Percentiles rank a stretch among this genome's conserved stretches.
Evolutionary conservation across 2,329 filamentous ascomycete species (phyloP).

Genomic region (Colletotrichum shisoi): DNA sequence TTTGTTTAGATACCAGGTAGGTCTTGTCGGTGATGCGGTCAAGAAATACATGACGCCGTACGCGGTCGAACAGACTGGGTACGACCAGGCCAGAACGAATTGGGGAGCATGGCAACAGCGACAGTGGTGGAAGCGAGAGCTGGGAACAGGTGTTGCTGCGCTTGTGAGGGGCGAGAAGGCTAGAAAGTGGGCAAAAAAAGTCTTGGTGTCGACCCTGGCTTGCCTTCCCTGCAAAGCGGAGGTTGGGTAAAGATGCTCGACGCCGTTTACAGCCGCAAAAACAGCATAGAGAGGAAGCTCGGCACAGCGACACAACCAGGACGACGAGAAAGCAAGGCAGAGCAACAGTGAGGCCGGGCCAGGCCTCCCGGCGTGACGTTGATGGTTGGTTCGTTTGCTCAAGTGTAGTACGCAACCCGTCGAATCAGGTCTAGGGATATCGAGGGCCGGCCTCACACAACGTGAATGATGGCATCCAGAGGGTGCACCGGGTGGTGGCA

Average conservation of each 20-base stretch:
- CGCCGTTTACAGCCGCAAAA: conserved; percentile 22
- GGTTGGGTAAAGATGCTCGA: conserved; percentile 35
- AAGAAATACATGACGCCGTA: conserved; percentile 37
- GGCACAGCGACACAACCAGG: background rate
- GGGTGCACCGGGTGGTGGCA: conserved; percentile 32
- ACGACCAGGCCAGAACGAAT: conserved; percentile 33
- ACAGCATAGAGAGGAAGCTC: conserved; percentile 10
- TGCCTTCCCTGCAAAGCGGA: conserved; percentile 31
- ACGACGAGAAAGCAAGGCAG: conserved; percentile 27
- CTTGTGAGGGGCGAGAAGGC: conserved; percentile 15
- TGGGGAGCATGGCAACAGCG: conserved; percentile 25
- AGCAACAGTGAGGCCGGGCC: conserved; percentile 2
- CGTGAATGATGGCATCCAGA: conserved; percentile 18
- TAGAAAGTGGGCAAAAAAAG: conserved; percentile 26
- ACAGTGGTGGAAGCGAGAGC: conserved; percentile 27
- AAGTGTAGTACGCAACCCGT: conserved; percentile 11
- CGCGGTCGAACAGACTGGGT: conserved; percentile 32
- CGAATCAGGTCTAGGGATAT: conserved; percentile 12
- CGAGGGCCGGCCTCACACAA: conserved; percentile 16
- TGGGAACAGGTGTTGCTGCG: conserved; percentile 17
- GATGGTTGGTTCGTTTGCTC: conserved; percentile 10
- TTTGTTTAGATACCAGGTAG: conserved; percentile 30
- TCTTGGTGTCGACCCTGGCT: conserved; percentile 34
- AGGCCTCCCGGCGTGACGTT: conserved; percentile 31
- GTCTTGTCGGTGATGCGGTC: conserved; percentile 26